phyloP scores from a whole-genome alignment of 371 early-diverging fungal genomes.

The Mortierella sp. region DNA sequence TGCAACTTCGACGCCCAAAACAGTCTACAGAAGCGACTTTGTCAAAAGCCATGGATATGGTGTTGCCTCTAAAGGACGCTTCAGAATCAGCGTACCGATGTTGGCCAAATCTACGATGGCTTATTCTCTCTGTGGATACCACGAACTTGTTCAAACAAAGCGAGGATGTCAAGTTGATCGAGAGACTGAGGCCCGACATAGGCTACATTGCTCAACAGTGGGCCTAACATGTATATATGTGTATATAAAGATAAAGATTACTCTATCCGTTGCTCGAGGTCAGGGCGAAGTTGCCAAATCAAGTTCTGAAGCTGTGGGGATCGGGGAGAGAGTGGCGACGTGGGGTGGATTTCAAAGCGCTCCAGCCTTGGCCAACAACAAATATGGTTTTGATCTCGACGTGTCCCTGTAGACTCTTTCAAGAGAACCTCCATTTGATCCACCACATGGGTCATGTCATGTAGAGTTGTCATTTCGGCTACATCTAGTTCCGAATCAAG shows the following conservation, averaged over 20 bases:
- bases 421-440: neutral
- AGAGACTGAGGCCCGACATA: constrained; percentile 8
- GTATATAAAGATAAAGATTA: no score
- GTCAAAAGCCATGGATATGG: neutral
- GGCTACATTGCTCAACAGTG: constrained; percentile 3
- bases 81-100: constrained; percentile 2
- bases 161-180: neutral
- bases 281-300: neutral
- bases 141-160: neutral
- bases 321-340: neutral
- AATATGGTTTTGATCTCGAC: neutral
- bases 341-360: neutral
- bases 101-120: constrained; percentile 7
- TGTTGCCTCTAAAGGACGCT: neutral
- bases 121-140: constrained; percentile 2
- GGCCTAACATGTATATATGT: neutral
- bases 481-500: constrained; percentile 12
- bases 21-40: no score
- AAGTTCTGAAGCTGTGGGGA: neutral
- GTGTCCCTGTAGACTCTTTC: neutral
- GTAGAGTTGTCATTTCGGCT: constrained; percentile 7
- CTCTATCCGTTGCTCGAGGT: neutral
- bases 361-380: constrained; percentile 15
- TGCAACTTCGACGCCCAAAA: neutral
- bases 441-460: neutral